Conservation (phyloP, 2,329 filamentous ascomycete genomes). For the Ophiostoma piceae region DNA sequence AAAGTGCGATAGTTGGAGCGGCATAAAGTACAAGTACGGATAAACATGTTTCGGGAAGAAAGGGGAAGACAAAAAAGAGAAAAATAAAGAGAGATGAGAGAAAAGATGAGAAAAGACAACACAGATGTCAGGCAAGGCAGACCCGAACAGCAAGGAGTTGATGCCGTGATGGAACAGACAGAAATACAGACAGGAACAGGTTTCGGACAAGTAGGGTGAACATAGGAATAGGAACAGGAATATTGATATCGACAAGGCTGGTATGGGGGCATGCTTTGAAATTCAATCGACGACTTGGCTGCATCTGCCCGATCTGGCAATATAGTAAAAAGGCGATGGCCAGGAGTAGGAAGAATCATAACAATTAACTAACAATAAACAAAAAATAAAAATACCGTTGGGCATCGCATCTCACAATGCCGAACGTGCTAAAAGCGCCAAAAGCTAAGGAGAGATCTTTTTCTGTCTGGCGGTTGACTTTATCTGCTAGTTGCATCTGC, state of each 20-base stretch:
- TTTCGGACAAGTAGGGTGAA: conserved; percentile 1
- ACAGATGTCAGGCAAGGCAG: neutral
- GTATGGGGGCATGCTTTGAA: neutral
- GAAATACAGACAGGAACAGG: neutral
- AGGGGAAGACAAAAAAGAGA: neutral
- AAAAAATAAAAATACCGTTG: neutral
- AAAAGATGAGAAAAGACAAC: neutral
- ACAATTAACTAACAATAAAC: neutral
- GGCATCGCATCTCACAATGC: neutral
- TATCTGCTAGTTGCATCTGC: conserved; percentile 9
- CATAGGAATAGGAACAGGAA: neutral
- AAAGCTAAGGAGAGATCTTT: too few species aligned
- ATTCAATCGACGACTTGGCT: neutral
- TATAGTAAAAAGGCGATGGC: neutral
- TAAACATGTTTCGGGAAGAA: neutral
- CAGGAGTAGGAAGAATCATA: neutral
- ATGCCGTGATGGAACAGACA: neutral
- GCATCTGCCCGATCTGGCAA: neutral
- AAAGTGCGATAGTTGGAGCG: neutral
- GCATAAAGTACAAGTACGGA: too few species aligned
- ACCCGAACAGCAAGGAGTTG: neutral
- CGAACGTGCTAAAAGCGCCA: neutral
- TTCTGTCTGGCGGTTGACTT: too few species aligned
- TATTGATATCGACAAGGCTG: neutral
- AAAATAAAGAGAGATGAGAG: neutral